Conservation (phyloP, 73 alveolate genomes). For the Paramecium pentaurelia region DNA sequence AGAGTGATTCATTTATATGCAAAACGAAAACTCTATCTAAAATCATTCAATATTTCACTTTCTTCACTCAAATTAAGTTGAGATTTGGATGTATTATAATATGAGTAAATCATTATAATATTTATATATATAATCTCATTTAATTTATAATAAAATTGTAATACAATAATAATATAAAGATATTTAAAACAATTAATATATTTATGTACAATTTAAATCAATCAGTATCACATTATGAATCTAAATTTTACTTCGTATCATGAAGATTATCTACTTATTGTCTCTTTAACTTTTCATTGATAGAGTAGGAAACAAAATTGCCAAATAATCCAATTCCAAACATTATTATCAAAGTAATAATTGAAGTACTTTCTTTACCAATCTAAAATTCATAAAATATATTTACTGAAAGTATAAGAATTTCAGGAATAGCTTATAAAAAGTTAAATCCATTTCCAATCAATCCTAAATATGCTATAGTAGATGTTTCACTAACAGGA, state of each 20-base stretch:
- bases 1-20: not conserved
- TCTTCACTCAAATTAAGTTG: not conserved
- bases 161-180: too few species aligned
- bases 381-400: not conserved
- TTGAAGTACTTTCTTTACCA: not conserved
- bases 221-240: not conserved
- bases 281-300: slow-evolving; percentile 25
- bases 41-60: not conserved
- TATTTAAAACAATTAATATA: not conserved
- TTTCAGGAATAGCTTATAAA: slow-evolving; percentile 46
- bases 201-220: not conserved
- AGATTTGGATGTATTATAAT: not conserved
- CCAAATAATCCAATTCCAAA: not conserved
- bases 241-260: not conserved
- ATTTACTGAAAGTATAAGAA: not conserved
- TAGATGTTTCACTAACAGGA: slow-evolving; percentile 44
- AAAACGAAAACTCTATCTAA: not conserved
- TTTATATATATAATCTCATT: not conserved
- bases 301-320: not conserved
- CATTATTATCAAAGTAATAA: slow-evolving; percentile 29
- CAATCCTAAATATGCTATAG: slow-evolving; percentile 22
- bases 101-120: not conserved
- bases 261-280: slow-evolving; percentile 4
- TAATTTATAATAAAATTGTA: too few species aligned
- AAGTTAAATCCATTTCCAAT: slow-evolving; percentile 42